Percentiles rank a stretch among this genome's conserved stretches.
Evolutionary conservation across 495 filamentous ascomycete species (phyloP).

Genomic region (Podospora conica): DNA sequence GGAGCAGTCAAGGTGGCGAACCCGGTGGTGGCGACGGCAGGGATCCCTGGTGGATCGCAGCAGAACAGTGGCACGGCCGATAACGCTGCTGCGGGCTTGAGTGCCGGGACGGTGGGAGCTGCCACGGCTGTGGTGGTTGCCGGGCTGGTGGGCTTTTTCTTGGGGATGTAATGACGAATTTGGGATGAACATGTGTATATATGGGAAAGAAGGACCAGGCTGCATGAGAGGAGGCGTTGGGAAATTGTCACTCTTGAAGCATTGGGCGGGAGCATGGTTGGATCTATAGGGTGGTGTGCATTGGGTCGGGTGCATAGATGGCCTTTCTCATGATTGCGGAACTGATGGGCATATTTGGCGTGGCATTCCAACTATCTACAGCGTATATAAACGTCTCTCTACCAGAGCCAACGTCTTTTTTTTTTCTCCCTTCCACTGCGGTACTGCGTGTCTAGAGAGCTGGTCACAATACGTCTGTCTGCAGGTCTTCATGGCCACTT

Average conservation of each 20-base stretch:
- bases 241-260: background rate
- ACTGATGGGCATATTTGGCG: no score
- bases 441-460: no score
- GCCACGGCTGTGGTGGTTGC: background rate
- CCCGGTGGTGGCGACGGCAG: slow-evolving; percentile 51
- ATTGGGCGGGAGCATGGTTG: background rate
- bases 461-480: no score
- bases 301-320: background rate
- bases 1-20: slow-evolving; percentile 61
- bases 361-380: no score
- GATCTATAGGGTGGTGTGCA: background rate
- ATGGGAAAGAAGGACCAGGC: background rate
- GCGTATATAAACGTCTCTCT: no score
- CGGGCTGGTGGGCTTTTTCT: background rate
- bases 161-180: background rate
- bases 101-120: background rate
- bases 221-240: background rate
- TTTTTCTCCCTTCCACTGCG: no score
- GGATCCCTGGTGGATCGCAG: slow-evolving; percentile 11
- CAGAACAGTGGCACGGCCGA: background rate
- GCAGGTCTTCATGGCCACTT: no score
- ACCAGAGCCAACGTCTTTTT: no score
- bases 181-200: background rate
- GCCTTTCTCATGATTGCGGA: no score
- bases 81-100: background rate